Conservation (phyloP, 2,329 filamentous ascomycete genomes). For the Venturia oleaginea region DNA sequence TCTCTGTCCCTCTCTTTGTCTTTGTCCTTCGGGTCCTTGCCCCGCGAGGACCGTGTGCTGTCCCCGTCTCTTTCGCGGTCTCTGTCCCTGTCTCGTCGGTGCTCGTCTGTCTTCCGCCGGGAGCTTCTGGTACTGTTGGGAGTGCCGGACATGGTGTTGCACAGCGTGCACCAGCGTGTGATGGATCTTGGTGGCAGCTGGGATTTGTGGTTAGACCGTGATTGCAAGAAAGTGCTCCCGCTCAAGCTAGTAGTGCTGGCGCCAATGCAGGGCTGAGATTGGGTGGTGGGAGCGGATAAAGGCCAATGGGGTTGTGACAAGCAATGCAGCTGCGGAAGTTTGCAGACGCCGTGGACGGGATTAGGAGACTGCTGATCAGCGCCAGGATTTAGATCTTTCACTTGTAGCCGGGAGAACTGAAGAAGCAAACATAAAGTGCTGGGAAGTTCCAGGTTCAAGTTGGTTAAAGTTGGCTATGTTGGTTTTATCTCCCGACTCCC, state of each 20-base stretch:
- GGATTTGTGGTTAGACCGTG: background rate
- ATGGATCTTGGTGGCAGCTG: slow-evolving; percentile 4
- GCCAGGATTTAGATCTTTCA: background rate
- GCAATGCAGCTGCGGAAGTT: background rate
- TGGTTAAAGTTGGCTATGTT: background rate
- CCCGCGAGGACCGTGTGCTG: slow-evolving; percentile 17
- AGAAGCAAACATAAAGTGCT: background rate
- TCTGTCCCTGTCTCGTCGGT: slow-evolving; percentile 5
- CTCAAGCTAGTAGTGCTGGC: background rate
- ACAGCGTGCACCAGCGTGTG: slow-evolving; percentile 1
- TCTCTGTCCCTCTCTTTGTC: slow-evolving; percentile 15
- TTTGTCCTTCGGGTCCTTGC: slow-evolving; percentile 23
- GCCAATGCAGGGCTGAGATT: slow-evolving; percentile 6
- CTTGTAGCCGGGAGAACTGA: background rate
- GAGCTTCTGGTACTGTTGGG: slow-evolving; percentile 1
- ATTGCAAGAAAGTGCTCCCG: slow-evolving; percentile 6
- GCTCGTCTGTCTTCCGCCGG: slow-evolving; percentile 5
- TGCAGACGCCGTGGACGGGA: background rate
- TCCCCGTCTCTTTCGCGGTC: slow-evolving; percentile 1
- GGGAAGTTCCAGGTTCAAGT: too few species aligned
- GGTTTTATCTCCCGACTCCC: background rate
- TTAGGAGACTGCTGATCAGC: background rate
- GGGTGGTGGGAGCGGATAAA: background rate
- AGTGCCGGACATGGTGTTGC: slow-evolving; percentile 7
- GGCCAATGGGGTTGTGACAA: background rate